Evolutionary conservation across 2,329 filamentous ascomycete genomes (phyloP).

Genomic region (Fusarium sp.): DNA sequence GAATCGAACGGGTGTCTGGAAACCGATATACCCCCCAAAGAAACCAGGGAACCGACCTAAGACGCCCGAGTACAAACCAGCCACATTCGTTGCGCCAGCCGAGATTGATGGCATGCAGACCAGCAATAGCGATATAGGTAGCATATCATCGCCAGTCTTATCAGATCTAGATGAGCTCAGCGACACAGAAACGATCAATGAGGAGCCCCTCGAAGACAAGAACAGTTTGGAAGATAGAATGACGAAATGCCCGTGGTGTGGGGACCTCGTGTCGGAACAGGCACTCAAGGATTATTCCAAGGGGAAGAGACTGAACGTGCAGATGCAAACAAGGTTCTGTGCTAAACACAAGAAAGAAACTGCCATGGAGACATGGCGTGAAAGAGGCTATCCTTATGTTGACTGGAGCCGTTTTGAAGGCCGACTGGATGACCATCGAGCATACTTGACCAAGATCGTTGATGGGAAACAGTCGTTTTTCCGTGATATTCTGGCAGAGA

Average conservation of each 20-base stretch:
- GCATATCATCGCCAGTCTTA: constrained; percentile 14
- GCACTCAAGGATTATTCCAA: constrained; percentile 64
- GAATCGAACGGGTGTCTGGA: neutral
- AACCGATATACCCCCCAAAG: neutral
- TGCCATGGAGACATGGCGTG: constrained; percentile 59
- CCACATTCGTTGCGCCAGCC: constrained; percentile 16
- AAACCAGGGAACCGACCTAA: neutral
- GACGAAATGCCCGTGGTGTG: constrained; percentile 73
- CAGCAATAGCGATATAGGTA: neutral
- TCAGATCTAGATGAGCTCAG: constrained; percentile 29
- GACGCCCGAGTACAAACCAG: constrained; percentile 1
- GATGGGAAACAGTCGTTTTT: constrained; percentile 70
- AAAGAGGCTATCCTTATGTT: constrained; percentile 74
- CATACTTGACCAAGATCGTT: constrained; percentile 67
- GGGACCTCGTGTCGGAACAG: constrained; percentile 63
- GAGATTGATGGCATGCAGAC: constrained; percentile 10
- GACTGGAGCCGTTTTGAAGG: constrained; percentile 71
- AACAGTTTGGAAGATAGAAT: constrained; percentile 3
- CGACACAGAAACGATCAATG: constrained; percentile 2
- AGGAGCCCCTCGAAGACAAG: constrained; percentile 5
- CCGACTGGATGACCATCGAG: constrained; percentile 67
- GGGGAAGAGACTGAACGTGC: constrained; percentile 61
- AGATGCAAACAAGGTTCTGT: constrained; percentile 72
- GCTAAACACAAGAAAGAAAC: constrained; percentile 66
- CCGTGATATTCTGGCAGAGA: constrained; percentile 63